Base-by-base conservation (phyloP, 129 eudicot species). In the Logfia minima region DNA sequence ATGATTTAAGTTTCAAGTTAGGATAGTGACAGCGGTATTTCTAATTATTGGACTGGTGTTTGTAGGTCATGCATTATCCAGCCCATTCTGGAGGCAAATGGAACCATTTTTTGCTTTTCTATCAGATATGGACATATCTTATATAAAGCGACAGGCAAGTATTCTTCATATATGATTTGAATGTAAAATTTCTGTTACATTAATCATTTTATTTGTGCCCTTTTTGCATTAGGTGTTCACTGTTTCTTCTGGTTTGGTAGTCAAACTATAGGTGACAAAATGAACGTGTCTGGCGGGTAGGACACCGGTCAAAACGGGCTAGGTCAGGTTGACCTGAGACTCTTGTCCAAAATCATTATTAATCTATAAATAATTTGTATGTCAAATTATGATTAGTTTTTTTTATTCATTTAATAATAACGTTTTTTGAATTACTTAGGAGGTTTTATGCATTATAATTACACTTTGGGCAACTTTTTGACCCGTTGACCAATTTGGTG, bases 51-150 rank as follows among this genome's bases (percentile, higher is more conserved):
- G 53, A 52, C 23, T 77, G n/a, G 26, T 76, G 69, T 60, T 29
- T 84, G 83, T 92, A 92, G 93, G 75, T 60, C 80, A 72, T 65
- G 88, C 92, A 34, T 75, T 85, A 56, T 85, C 88, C 19, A 89
- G 96, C 80, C 70, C 87, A 3, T 86, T 89, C 72, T 92, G 98
- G 98, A 86, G 84, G 87, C 84, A 84, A 71, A 87, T 87, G 90
- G 98, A 89, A 83, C 84, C 87, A 24, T 74, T 87, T 62, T 89
- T 89, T 66, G 79, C 87, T 69, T 86, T 85, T 68, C 61, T 90
- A 71, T 87, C 98, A 52, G 96, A 87, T 75, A 37, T 61, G 31
- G 89, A 89, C 75, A 70, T 86, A 68, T 77, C 85, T 55, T 81
- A 58, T 87, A 63, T 92, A 78, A 86, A 84, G 83, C 86, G 87